Base-by-base conservation (phyloP, 1,139 yeast genomes). In the Yamadazyma trypodendri region DNA sequence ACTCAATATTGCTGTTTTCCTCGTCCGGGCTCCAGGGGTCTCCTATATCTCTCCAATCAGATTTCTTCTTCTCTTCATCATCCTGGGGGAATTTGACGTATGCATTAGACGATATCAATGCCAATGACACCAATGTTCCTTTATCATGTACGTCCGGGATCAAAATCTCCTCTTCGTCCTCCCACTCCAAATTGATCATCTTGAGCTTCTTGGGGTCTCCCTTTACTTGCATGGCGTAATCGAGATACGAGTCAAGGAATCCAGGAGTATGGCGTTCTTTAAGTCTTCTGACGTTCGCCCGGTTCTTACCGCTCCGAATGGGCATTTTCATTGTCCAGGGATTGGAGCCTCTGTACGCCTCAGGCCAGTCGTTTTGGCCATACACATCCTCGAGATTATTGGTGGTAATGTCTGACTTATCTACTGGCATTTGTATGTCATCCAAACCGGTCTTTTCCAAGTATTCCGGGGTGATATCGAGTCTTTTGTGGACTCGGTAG, bases 101-200 rank as follows among this genome's bases (percentile, higher is more conserved):
- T 2, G 98, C 97, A 60, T 92, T 86, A 2, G 96, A 85, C 0
- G 97, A 80, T 77, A 92, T 84, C 39, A 84, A 64, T 0, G 97
- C 98, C 32, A 92, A 63, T 2, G 85, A 67, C 4, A 90, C 68
- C 5, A 92, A 58, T 0, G 97, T 85, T 28, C 78, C 79, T 38
- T 75, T 75, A 59, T 90, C 96, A 3, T 77, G 63, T 7, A 92
- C 65, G 52, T 92, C 79, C 0, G 98, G 98, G 1, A 84, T 74
- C 1, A 62, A 41, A 3, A 82, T 68, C 12, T 70, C 69, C 4
- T 54, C 56, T 32, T 65, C 72, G 10, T 61, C 62, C 8, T 52
- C 68, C 83, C 90, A 84, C 34, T 81, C 86, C 11, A 82, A 54
- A 22, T 64, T 52, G 6, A 79, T 68, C 43, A 57, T 60, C 10